phyloP scores from a whole-genome alignment of 352 stramenopile species.

The Phytophthora quininea region DNA sequence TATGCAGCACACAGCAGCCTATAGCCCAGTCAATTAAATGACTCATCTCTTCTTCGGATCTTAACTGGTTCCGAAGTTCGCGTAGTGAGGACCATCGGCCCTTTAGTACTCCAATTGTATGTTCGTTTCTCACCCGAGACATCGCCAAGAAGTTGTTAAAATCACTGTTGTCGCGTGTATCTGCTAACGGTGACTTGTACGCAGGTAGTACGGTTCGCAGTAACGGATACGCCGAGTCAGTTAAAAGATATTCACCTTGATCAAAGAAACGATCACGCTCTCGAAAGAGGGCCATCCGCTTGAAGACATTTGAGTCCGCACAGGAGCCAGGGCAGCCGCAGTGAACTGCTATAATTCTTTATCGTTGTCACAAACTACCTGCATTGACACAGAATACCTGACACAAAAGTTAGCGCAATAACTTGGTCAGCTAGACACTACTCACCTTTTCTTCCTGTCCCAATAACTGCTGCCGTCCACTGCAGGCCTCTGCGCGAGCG shows the following conservation, averaged over 20 bases:
- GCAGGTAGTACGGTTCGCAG: background rate
- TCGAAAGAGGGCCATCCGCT: background rate
- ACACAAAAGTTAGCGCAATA: too few species aligned
- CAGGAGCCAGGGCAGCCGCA: background rate
- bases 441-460: constrained; percentile 2
- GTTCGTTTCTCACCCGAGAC: background rate
- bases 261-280: background rate
- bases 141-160: background rate
- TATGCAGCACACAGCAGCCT: too few species aligned
- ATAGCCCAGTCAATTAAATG: too few species aligned
- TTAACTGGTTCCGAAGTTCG: too few species aligned
- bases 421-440: background rate
- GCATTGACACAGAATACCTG: too few species aligned
- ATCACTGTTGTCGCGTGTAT: background rate
- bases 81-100: background rate
- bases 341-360: constrained; percentile 1
- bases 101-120: background rate
- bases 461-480: background rate
- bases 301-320: background rate
- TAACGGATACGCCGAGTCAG: constrained; percentile 4
- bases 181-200: background rate
- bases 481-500: constrained; percentile 1
- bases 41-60: too few species aligned
- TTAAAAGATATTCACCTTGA: constrained; percentile 5
- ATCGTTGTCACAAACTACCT: background rate